Conservation (phyloP, 306 rosid genomes). For the Prinsepia uniflora region DNA sequence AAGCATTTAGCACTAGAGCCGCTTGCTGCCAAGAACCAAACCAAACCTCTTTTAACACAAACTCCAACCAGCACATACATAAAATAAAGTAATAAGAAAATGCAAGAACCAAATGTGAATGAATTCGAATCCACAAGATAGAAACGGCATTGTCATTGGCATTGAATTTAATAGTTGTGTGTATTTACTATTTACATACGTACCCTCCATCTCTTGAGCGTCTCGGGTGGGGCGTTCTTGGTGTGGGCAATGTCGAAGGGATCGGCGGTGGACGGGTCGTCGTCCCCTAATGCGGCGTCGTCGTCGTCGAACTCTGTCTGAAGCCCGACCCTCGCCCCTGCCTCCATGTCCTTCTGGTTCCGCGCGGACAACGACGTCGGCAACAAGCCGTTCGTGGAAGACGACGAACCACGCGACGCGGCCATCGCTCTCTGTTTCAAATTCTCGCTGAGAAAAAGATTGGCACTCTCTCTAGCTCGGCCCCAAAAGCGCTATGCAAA, state of each 20-base stretch:
- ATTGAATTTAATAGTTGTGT: background rate
- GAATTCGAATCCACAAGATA: background rate
- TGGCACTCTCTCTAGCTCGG: constrained; percentile 7
- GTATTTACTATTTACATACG: background rate
- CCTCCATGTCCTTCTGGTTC: constrained; percentile 26
- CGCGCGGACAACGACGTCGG: constrained; percentile 22
- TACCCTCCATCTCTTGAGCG: constrained; percentile 83
- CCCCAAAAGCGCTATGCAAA: background rate
- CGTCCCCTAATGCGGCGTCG: constrained; percentile 5
- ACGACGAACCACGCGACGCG: constrained; percentile 51
- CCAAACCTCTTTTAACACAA: too few relatives aligned
- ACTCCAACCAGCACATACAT: too few relatives aligned
- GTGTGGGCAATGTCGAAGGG: constrained; percentile 74
- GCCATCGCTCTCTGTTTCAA: constrained; percentile 18
- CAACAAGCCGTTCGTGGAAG: constrained; percentile 46
- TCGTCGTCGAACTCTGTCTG: constrained; percentile 4
- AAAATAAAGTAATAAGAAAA: background rate
- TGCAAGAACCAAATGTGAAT: background rate
- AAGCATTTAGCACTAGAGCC: constrained; percentile 77
- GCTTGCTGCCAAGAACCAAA: constrained; percentile 64
- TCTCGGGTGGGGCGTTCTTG: constrained; percentile 65
- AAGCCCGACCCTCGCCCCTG: background rate
- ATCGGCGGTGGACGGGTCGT: constrained; percentile 29
- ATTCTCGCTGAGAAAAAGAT: background rate
- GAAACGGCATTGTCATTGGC: background rate